Conservation (phyloP, 805 yeast species). For the Starmerella bombicola region DNA sequence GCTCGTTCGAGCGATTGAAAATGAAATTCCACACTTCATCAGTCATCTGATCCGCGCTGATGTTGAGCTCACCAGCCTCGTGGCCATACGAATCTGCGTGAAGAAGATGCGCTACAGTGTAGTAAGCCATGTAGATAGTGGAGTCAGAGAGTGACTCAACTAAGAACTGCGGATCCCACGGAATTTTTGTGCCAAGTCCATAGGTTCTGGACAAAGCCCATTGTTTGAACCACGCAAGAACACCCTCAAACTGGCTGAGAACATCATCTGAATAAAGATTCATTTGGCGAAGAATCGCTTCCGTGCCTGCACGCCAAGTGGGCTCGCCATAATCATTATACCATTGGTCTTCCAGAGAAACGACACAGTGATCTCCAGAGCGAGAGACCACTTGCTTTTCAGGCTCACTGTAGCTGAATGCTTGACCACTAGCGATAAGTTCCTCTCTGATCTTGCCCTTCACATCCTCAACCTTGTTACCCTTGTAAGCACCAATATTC, state of each 20-base stretch:
- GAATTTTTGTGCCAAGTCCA: slow-evolving; percentile 88
- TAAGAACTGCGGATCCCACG: slow-evolving; percentile 91
- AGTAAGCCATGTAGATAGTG: slow-evolving; percentile 88
- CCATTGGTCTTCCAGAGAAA: slow-evolving; percentile 98
- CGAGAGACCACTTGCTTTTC: slow-evolving; percentile 82
- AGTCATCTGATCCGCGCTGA: slow-evolving; percentile 74
- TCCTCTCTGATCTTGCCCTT: slow-evolving; percentile 79
- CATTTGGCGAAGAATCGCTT: slow-evolving; percentile 65
- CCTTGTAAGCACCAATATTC: slow-evolving; percentile 68
- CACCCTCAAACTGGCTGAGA: slow-evolving; percentile 83
- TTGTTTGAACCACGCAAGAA: slow-evolving; percentile 88
- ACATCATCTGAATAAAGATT: slow-evolving; percentile 73
- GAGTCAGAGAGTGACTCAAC: slow-evolving; percentile 95
- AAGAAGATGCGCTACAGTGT: slow-evolving; percentile 75
- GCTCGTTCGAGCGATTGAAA: slow-evolving; percentile 56
- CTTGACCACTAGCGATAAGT: slow-evolving; percentile 60
- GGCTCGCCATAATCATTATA: slow-evolving; percentile 94
- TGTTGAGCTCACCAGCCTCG: slow-evolving; percentile 56
- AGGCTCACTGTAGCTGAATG: slow-evolving; percentile 89
- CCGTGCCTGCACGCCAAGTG: slow-evolving; percentile 68
- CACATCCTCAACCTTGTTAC: slow-evolving; percentile 82
- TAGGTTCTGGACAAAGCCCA: slow-evolving; percentile 98
- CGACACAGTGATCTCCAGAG: slow-evolving; percentile 94
- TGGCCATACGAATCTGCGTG: slow-evolving; percentile 80
- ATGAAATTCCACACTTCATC: slow-evolving; percentile 88